phyloP scores from a whole-genome alignment of 768 basidiomycete genomes.

The Suillus alpinus region DNA sequence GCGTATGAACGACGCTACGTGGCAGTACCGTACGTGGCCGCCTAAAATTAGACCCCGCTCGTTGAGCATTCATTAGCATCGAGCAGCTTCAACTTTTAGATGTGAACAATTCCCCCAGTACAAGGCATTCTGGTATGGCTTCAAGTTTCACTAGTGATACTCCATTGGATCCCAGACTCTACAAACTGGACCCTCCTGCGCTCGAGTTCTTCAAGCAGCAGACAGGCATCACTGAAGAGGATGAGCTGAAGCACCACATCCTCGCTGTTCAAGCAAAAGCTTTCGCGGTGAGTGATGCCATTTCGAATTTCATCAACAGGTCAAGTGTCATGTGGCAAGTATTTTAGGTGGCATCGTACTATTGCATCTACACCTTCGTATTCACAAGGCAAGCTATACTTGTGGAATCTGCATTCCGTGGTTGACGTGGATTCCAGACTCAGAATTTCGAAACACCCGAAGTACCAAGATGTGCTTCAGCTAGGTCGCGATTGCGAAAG shows the following conservation, averaged over 20 bases:
- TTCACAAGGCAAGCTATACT: conserved; percentile 14
- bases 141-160: background rate
- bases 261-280: conserved; percentile 31
- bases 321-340: background rate
- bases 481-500: conserved; percentile 34
- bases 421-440: conserved; percentile 8
- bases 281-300: conserved; percentile 23
- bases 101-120: background rate
- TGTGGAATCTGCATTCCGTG: background rate
- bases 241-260: conserved; percentile 31
- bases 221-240: conserved; percentile 29
- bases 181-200: conserved; percentile 10
- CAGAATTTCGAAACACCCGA: conserved; percentile 17
- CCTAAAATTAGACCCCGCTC: too few relatives aligned
- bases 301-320: background rate
- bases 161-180: conserved; percentile 13
- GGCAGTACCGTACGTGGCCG: too few relatives aligned
- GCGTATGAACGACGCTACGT: too few relatives aligned
- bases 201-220: conserved; percentile 25
- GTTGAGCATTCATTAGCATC: too few relatives aligned
- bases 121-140: background rate
- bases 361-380: conserved; percentile 17
- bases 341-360: conserved; percentile 19
- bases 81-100: too few relatives aligned
- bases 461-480: conserved; percentile 28